Conservation (phyloP, 2,329 filamentous ascomycete genomes). For the Cladosporium velox region DNA sequence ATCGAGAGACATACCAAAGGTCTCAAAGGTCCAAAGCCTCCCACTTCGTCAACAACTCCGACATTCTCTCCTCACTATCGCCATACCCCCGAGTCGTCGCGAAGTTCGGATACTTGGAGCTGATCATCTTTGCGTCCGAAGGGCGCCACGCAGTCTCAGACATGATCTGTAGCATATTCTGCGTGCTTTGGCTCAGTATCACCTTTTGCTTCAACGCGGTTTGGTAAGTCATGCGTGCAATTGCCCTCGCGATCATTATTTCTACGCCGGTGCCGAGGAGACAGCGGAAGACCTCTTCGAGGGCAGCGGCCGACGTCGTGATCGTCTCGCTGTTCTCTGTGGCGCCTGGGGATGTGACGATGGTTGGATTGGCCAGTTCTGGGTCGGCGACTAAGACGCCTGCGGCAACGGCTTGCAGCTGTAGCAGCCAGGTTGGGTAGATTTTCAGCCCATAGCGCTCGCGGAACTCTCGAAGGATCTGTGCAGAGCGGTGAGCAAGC, state of each 20-base stretch:
- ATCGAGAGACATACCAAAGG: no score
- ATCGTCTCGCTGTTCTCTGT: constrained; percentile 3
- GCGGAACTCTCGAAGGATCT: constrained; percentile 22
- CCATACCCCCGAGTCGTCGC: constrained; percentile 15
- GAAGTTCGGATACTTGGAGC: constrained; percentile 22
- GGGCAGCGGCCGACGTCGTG: constrained; percentile 18
- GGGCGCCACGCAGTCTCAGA: constrained; percentile 24
- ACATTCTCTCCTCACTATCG: constrained; percentile 16
- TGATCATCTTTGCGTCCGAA: constrained; percentile 20
- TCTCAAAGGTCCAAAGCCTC: constrained; percentile 10
- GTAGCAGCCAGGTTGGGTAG: constrained; percentile 19
- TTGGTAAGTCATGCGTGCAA: constrained; percentile 24
- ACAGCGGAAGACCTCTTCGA: constrained; percentile 26
- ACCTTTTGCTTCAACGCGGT: constrained; percentile 22
- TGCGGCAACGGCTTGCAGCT: constrained; percentile 22
- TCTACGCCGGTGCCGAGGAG: constrained; percentile 23
- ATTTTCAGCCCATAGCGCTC: constrained; percentile 25
- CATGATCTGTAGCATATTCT: constrained; percentile 23
- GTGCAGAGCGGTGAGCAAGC: constrained; percentile 22
- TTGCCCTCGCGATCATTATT: constrained; percentile 21
- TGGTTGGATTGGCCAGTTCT: constrained; percentile 8
- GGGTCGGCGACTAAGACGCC: constrained; percentile 21
- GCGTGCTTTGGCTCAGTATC: neutral
- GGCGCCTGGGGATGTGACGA: neutral
- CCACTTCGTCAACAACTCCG: constrained; percentile 22